Conservation (phyloP, 2,329 filamentous ascomycete species). For the Pestalotiopsis sp. region DNA sequence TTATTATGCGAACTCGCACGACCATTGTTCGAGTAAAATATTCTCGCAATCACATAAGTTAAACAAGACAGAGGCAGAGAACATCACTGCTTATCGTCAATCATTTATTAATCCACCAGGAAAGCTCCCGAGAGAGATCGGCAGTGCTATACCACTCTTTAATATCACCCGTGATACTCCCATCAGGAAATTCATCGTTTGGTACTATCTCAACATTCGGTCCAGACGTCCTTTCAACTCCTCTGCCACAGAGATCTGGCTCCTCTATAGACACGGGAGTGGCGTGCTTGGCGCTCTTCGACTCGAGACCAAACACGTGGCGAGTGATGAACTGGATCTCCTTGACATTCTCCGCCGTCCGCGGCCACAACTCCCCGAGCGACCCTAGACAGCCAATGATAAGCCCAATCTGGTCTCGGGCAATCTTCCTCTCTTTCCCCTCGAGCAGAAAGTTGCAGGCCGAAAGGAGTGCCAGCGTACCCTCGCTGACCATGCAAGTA, state of each 20-base stretch:
- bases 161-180: not conserved
- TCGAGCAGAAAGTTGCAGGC: slow-evolving; percentile 37
- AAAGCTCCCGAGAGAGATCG: slow-evolving; percentile 2
- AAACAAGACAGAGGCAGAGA: not conserved
- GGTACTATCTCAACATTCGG: not conserved
- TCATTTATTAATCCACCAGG: not conserved
- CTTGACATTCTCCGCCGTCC: slow-evolving; percentile 33
- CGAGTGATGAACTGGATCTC: slow-evolving; percentile 41
- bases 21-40: no score
- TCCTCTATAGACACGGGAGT: not conserved
- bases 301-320: not conserved
- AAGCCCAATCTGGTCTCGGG: slow-evolving; percentile 41
- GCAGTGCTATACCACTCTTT: not conserved
- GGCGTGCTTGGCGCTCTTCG: not conserved
- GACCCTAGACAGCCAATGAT: slow-evolving; percentile 39
- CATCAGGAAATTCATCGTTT: not conserved
- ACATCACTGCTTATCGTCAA: not conserved
- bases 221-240: not conserved
- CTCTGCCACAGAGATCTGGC: not conserved
- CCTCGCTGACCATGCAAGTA: slow-evolving; percentile 41
- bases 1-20: no score
- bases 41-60: not conserved
- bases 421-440: slow-evolving; percentile 31
- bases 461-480: slow-evolving; percentile 34
- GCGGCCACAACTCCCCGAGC: slow-evolving; percentile 37